phyloP scores from a whole-genome alignment of 352 stramenopile species.

The Pythium myriotylum region DNA sequence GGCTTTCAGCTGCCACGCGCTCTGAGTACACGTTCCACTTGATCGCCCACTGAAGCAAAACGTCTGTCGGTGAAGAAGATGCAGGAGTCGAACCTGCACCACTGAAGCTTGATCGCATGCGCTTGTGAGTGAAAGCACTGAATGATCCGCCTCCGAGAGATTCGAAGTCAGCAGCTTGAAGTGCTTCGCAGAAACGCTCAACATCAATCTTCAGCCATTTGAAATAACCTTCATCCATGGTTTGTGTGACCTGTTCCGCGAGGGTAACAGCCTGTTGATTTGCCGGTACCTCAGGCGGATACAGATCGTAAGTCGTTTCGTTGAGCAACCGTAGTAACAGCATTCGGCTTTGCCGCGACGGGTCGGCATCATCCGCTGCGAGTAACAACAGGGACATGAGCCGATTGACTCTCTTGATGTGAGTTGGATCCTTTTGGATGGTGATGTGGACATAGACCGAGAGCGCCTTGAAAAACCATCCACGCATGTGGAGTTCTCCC shows the following conservation, averaged over 20 bases:
- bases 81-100: constrained; percentile 37
- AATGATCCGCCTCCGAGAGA: constrained; percentile 41
- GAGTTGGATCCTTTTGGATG: constrained; percentile 67
- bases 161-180: constrained; percentile 67
- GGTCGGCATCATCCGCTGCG: constrained; percentile 36
- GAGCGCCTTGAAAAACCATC: constrained; percentile 84
- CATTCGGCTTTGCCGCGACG: constrained; percentile 58
- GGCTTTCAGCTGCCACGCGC: constrained; percentile 75
- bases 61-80: constrained; percentile 41
- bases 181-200: constrained; percentile 63
- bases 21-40: constrained; percentile 88
- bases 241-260: constrained; percentile 60
- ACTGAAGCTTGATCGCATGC: constrained; percentile 49
- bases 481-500: constrained; percentile 70
- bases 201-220: constrained; percentile 85
- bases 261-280: constrained; percentile 74
- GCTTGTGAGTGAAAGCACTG: constrained; percentile 56
- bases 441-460: constrained; percentile 78
- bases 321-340: constrained; percentile 68
- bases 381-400: constrained; percentile 59
- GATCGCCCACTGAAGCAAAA: constrained; percentile 68
- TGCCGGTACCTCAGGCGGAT: constrained; percentile 56
- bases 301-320: constrained; percentile 66
- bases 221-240: constrained; percentile 69
- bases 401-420: constrained; percentile 70